Percentiles rank a stretch among this genome's conserved stretches.
phyloP scores from a whole-genome alignment of 78 protist species.

The Anaeramoeba flamelloides region DNA sequence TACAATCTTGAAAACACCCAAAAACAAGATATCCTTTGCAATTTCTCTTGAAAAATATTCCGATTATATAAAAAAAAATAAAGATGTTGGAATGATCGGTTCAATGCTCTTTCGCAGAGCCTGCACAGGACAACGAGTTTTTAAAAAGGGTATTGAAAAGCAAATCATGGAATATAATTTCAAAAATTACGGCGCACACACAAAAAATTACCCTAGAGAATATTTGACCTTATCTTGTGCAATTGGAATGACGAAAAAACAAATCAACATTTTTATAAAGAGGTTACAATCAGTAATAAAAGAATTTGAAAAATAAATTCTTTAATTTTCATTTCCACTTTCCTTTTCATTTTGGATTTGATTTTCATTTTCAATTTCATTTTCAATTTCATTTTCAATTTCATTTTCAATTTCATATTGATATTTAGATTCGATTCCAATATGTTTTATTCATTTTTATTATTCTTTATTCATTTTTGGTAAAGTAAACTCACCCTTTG shows the following conservation, averaged over 20 bases:
- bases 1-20: neutral
- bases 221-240: slow-evolving; percentile 21
- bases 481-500: no score
- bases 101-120: slow-evolving; percentile 49
- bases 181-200: slow-evolving; percentile 6
- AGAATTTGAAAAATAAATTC: no score
- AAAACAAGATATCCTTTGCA: slow-evolving; percentile 51
- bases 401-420: no score
- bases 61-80: neutral
- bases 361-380: no score
- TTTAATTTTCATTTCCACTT: no score
- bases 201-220: slow-evolving; percentile 3
- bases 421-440: no score
- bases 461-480: no score
- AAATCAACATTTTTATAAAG: slow-evolving; percentile 3
- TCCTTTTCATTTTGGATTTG: no score
- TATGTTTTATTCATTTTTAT: no score
- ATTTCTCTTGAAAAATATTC: neutral
- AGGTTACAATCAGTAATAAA: no score
- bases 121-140: slow-evolving; percentile 59
- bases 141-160: neutral
- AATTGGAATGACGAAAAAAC: slow-evolving; percentile 3
- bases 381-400: no score
- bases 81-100: slow-evolving; percentile 32
- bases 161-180: neutral